phyloP scores from a whole-genome alignment of 176 grass and related monocot species.

The Triticum dicoccoides region DNA sequence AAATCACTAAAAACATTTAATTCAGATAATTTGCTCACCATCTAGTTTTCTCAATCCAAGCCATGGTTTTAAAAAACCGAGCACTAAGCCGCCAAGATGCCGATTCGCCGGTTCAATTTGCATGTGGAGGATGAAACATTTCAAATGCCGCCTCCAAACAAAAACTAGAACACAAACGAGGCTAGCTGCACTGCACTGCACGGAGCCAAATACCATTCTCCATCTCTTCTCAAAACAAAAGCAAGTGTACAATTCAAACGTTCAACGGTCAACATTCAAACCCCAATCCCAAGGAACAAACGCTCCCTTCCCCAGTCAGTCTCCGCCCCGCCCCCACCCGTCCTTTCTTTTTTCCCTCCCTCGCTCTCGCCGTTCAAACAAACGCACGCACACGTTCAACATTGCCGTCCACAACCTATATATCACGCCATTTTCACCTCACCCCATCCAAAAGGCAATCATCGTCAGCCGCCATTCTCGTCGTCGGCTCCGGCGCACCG shows the following conservation, averaged over 20 bases:
- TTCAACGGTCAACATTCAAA: constrained; percentile 91
- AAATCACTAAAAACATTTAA: too few species aligned
- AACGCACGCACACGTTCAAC: constrained; percentile 7
- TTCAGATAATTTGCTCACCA: too few species aligned
- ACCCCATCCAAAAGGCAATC: neutral
- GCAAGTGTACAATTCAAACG: constrained; percentile 43
- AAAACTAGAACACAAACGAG: neutral
- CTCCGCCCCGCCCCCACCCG: neutral
- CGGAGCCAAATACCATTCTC: neutral
- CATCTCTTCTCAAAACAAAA: neutral
- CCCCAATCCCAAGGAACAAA: constrained; percentile 32
- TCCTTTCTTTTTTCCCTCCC: neutral
- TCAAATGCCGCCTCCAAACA: neutral
- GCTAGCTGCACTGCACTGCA: neutral
- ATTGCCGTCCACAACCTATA: constrained; percentile 40
- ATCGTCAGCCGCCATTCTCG: neutral
- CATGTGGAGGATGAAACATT: neutral
- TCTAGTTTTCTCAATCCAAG: too few species aligned
- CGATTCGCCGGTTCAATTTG: too few species aligned
- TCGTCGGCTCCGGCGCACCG: neutral
- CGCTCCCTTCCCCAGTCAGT: neutral
- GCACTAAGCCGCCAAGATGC: too few species aligned
- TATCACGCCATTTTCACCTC: neutral
- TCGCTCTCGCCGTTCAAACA: neutral
- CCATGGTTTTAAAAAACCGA: too few species aligned